Conservation (phyloP, 176 grass and related monocot species). For the Avena sativa region DNA sequence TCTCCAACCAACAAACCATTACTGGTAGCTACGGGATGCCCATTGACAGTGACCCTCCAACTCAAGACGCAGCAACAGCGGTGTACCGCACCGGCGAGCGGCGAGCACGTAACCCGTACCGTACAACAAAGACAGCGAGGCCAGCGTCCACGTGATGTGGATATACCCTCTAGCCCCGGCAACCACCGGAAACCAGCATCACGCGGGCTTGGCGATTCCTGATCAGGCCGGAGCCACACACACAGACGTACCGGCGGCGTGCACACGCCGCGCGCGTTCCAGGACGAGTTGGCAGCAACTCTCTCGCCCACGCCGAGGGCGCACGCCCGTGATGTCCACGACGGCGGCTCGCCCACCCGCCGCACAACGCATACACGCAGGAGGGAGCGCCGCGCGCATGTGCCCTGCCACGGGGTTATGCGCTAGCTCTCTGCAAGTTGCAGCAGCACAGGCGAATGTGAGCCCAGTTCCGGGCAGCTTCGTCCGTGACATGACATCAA, state of each 20-base stretch:
- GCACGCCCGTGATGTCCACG: not conserved
- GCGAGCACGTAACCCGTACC: not conserved
- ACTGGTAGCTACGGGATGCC: not conserved
- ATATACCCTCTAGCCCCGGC: not conserved
- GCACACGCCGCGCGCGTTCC: not conserved
- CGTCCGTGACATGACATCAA: not conserved
- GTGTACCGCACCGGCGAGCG: not conserved
- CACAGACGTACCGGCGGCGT: not conserved
- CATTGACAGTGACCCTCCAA: not conserved
- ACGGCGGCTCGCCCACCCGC: not conserved
- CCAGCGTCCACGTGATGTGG: constrained; percentile 1
- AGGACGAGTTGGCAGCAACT: not conserved
- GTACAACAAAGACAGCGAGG: not conserved
- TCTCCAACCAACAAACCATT: not conserved
- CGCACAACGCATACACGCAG: not conserved
- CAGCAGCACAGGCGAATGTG: not conserved
- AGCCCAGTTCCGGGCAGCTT: not conserved
- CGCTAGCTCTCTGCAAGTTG: constrained; percentile 9
- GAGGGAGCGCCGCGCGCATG: not conserved
- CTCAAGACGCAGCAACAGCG: not conserved
- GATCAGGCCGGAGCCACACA: not conserved
- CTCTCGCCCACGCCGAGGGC: constrained; percentile 12
- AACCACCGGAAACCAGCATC: not conserved
- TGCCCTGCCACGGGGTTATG: not conserved
- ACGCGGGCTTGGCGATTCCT: not conserved